Conservation (phyloP, 2,329 filamentous ascomycete genomes). For the Ophiostoma tasmaniense region DNA sequence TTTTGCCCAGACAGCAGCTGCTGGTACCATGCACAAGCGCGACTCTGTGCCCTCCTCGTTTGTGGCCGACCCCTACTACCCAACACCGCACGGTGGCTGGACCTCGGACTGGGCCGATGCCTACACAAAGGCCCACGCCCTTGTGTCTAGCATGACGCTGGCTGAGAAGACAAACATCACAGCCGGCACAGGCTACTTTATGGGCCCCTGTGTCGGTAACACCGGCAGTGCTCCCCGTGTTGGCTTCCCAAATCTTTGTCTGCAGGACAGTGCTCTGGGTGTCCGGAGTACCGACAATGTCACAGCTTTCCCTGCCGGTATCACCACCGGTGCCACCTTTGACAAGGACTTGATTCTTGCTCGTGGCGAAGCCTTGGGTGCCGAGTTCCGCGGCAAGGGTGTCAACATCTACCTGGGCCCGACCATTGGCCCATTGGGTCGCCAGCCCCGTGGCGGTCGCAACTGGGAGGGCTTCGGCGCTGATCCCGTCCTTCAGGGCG, state of each 20-base stretch:
- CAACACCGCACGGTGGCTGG: constrained; percentile 65
- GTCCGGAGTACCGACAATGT: constrained; percentile 58
- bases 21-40: constrained; percentile 22
- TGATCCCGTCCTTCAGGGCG: constrained; percentile 64
- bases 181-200: constrained; percentile 60
- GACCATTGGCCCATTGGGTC: constrained; percentile 63
- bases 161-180: constrained; percentile 76
- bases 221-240: constrained; percentile 34
- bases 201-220: constrained; percentile 63
- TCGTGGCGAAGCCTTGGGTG: constrained; percentile 47
- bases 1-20: constrained; percentile 21
- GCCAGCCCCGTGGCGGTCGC: constrained; percentile 63
- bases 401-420: constrained; percentile 46
- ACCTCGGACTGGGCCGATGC: constrained; percentile 57
- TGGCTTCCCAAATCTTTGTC: constrained; percentile 61
- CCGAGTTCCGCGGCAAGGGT: constrained; percentile 60
- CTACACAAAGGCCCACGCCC: constrained; percentile 57
- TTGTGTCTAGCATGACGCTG: constrained; percentile 69
- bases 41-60: constrained; percentile 29
- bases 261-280: constrained; percentile 74
- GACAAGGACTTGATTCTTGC: constrained; percentile 58
- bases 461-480: constrained; percentile 80
- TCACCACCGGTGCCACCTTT: constrained; percentile 74
- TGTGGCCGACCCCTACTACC: constrained; percentile 57
- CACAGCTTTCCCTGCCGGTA: constrained; percentile 71